Conservation (phyloP, 805 yeast species). For the Ogataea thermomethanolica region DNA sequence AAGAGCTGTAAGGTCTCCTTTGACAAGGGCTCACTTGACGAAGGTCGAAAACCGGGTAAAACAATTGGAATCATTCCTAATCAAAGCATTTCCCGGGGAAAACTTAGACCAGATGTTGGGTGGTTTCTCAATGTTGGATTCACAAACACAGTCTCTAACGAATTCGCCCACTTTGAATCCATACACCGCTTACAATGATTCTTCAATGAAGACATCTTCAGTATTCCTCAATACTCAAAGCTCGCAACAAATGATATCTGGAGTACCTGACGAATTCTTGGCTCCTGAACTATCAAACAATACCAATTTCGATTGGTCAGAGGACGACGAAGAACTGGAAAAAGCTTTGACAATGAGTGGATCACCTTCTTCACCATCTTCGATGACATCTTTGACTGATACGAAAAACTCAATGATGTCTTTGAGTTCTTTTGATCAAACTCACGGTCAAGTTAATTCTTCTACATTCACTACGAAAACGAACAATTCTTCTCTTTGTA, state of each 20-base stretch:
- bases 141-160: slow-evolving; percentile 11
- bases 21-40: slow-evolving; percentile 78
- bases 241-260: slow-evolving; percentile 16
- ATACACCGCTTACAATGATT: not conserved
- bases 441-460: slow-evolving; percentile 4
- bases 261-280: slow-evolving; percentile 28
- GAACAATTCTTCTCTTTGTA: slow-evolving; percentile 20
- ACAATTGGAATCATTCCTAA: slow-evolving; percentile 43
- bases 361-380: slow-evolving; percentile 17
- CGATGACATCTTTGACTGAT: slow-evolving; percentile 15
- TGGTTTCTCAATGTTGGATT: slow-evolving; percentile 15
- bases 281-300: slow-evolving; percentile 27
- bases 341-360: slow-evolving; percentile 7
- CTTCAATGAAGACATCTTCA: not conserved
- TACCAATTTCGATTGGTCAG: slow-evolving; percentile 59
- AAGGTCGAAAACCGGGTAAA: slow-evolving; percentile 60
- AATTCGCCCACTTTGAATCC: slow-evolving; percentile 19
- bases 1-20: slow-evolving; percentile 69
- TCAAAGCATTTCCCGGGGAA: slow-evolving; percentile 41
- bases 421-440: slow-evolving; percentile 14
- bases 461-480: slow-evolving; percentile 16
- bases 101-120: slow-evolving; percentile 38
- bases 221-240: not conserved
- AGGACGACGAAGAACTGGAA: slow-evolving; percentile 41
- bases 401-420: slow-evolving; percentile 18